Percentiles rank a stretch among this genome's conserved stretches.
These are phyloP conservation scores for Phytophthora megakarya DNA, from an alignment of 352 stramenopile genomes.

Conservation along the genomic window DNA sequence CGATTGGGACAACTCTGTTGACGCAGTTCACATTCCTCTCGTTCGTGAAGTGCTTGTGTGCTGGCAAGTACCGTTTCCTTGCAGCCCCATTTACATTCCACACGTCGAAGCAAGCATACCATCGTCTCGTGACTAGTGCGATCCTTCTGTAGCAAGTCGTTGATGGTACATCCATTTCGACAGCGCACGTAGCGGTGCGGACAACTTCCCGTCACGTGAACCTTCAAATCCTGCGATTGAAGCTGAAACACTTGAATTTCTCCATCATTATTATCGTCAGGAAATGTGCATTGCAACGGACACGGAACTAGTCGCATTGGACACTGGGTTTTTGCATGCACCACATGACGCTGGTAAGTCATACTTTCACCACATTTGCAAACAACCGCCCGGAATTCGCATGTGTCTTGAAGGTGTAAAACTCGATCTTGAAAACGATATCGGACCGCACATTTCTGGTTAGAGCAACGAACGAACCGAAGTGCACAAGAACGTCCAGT, in stretches of 20 bases:
- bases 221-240: slow-evolving; percentile 45
- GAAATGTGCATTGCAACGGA: slow-evolving; percentile 43
- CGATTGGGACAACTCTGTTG: slow-evolving; percentile 56
- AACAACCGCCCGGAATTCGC: slow-evolving; percentile 45
- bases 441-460: slow-evolving; percentile 51
- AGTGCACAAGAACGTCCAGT: slow-evolving; percentile 37
- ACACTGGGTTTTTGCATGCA: slow-evolving; percentile 50
- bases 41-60: slow-evolving; percentile 51
- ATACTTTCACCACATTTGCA: slow-evolving; percentile 71
- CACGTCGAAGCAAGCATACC: slow-evolving; percentile 51
- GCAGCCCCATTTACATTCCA: slow-evolving; percentile 65
- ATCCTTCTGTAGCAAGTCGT: slow-evolving; percentile 45
- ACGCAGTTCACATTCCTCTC: slow-evolving; percentile 55
- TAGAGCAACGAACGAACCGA: slow-evolving; percentile 48
- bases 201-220: slow-evolving; percentile 54
- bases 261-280: not conserved
- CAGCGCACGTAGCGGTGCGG: slow-evolving; percentile 60
- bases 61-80: slow-evolving; percentile 53
- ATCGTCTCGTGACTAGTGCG: slow-evolving; percentile 52
- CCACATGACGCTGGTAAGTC: slow-evolving; percentile 50
- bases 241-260: slow-evolving; percentile 31
- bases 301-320: slow-evolving; percentile 57
- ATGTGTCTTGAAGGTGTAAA: slow-evolving; percentile 47
- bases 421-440: slow-evolving; percentile 29
- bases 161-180: slow-evolving; percentile 63